A percentile compares a stretch with the other conserved stretches of the same genome.
Evolutionary conservation across 345 rosid species (phyloP).

Genomic region (Populus alba): DNA sequence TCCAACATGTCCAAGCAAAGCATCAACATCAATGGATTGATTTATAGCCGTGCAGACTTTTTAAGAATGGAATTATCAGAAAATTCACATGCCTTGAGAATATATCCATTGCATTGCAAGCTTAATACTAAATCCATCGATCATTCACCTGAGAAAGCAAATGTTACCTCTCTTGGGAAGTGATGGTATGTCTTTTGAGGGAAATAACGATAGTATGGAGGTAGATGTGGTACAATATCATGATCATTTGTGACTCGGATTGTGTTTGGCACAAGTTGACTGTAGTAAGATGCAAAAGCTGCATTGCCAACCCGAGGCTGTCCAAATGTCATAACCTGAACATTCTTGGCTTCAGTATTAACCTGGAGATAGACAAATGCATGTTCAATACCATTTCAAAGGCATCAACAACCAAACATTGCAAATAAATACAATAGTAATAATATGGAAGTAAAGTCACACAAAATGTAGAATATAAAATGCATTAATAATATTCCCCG

Average conservation of each 20-base stretch:
- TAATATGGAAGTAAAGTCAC: not conserved
- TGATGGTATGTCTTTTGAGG: slow-evolving; percentile 94
- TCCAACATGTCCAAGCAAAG: not conserved
- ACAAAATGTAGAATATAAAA: too few relatives aligned
- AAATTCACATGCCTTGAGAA: not conserved
- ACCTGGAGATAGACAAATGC: slow-evolving; percentile 46
- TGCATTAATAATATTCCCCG: too few relatives aligned
- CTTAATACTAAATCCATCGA: not conserved
- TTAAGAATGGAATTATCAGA: not conserved
- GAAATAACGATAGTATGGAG: slow-evolving; percentile 68
- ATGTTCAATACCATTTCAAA: not conserved
- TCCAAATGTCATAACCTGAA: slow-evolving; percentile 85
- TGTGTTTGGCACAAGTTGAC: slow-evolving; percentile 63
- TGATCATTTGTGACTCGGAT: slow-evolving; percentile 71
- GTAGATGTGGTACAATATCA: slow-evolving; percentile 93
- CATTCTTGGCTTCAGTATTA: slow-evolving; percentile 54
- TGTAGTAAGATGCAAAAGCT: slow-evolving; percentile 69
- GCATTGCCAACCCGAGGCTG: slow-evolving; percentile 97
- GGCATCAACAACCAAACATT: not conserved
- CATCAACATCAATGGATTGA: not conserved
- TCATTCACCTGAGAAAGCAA: not conserved
- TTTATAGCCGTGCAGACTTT: not conserved
- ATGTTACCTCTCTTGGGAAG: slow-evolving; percentile 84
- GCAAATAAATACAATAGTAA: not conserved
- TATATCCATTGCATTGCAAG: not conserved